phyloP scores from a whole-genome alignment of 208 protist species.

The Endotrypanum monterogeii region DNA sequence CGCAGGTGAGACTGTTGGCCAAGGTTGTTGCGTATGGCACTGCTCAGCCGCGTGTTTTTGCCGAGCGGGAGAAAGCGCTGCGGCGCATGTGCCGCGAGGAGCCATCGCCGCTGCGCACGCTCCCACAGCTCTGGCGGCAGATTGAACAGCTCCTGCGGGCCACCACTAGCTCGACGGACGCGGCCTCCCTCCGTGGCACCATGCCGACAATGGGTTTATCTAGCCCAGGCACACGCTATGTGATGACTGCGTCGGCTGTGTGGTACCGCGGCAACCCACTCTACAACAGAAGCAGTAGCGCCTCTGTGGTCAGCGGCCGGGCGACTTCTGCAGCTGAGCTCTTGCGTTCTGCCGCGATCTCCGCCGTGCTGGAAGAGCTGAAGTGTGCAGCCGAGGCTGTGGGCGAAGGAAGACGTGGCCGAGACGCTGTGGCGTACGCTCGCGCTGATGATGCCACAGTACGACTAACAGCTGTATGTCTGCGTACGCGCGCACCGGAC shows the following conservation, averaged over 20 bases:
- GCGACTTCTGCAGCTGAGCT: conserved; percentile 29
- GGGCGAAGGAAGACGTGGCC: background rate
- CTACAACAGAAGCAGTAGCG: conserved; percentile 24
- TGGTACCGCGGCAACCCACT: conserved; percentile 39
- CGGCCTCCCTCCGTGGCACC: conserved; percentile 39
- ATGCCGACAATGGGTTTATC: conserved; percentile 35
- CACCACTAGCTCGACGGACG: conserved; percentile 33
- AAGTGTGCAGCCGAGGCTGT: background rate
- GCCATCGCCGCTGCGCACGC: conserved; percentile 32
- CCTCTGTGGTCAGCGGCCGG: background rate
- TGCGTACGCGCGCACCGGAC: background rate
- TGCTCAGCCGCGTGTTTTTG: conserved; percentile 1
- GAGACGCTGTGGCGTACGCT: conserved; percentile 1
- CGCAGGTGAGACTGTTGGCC: conserved; percentile 29
- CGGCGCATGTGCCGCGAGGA: conserved; percentile 34
- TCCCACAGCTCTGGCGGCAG: conserved; percentile 19
- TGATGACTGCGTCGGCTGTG: conserved; percentile 17
- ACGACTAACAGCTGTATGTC: conserved; percentile 18
- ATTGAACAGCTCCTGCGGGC: conserved; percentile 43
- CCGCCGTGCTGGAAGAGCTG: conserved; percentile 30
- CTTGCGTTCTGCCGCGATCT: conserved; percentile 47
- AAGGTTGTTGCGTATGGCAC: background rate
- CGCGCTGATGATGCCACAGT: background rate
- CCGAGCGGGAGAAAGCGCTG: conserved; percentile 14
- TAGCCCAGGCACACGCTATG: conserved; percentile 12